Evolutionary conservation across 31 red algal species (phyloP), one percentile per base, ranked within the genome.

Genomic region (Odonthalia washingtoniensis): DNA sequence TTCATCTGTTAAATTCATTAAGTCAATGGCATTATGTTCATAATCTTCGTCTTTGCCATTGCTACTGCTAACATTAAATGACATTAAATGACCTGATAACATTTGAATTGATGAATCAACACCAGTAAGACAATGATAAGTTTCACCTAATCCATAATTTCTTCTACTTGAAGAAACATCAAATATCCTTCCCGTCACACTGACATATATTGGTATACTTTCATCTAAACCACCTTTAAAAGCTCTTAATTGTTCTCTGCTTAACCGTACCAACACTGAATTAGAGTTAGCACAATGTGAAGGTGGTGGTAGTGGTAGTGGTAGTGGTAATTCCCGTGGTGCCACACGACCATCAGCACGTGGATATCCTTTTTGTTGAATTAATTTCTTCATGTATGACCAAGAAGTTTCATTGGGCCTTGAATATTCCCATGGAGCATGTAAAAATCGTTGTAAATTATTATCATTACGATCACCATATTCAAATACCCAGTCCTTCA

Each of bases 331-430:
- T 75, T 87, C 67, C 4, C 35, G 45, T 5, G 36, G 35, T 5
- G 94, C 94, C 4, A 90, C 66, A 21, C 76, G 88, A 24, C 94
- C 94, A 49, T 96, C 94, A 12, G 84, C 89, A 65, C 94, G 94
- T 34, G 90, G 84, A 5, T 84, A 42, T 3, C 94, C 94, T 70
- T 85, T 92, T 28, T 67, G 53, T 24, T 76, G 70, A 33, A 96
- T 68, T 82, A 92, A 68, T 75, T 98, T 98, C 57, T 77, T 65
- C 82, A 98, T 95, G 84, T 98, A 98, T 5, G 96, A 90, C 96
- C 96, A 98, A 3, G 81, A 87, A 18, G 96, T 98, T 67, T 98
- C 96, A 82, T 98, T 98, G 60, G 96, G 96, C 1, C 78, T 70
- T 1, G 84, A 89, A 72, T 85, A 95, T 36, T 87, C 80, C 14